Evolutionary conservation across 345 rosid species (phyloP), one percentile per base, ranked within the genome.

Genomic region (Geranium brycei): DNA sequence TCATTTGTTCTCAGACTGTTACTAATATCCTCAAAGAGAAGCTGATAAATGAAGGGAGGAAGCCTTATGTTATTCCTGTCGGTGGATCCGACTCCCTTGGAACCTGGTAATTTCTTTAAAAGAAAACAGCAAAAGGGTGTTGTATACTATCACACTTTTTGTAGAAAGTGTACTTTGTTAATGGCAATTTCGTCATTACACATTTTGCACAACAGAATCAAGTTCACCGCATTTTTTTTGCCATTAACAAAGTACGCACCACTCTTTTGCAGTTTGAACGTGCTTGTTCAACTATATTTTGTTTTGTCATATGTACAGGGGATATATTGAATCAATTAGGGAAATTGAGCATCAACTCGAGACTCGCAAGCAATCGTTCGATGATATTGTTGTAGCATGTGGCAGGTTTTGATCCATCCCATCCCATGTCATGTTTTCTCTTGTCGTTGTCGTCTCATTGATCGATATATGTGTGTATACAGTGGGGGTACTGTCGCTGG

Each of bases 401-500:
- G 96, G 96, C 87, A 92, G 98, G 98, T 23, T 92, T 67, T 78
- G 16, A 63, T 72, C 73, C 66, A 58, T 67, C 64, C 60, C 11
- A 38, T 5, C 47, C 47, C 47, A 23, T 23, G 28, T 23, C 28
- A 23, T 23, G 28, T 23, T 23, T 23, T 23, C 53, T 8, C 53
- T 10, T 3, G 0, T 62, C 61, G 19, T 61, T 38, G 71, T 62
- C 30, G 19, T 55, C 68, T 62, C 32, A 17, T 64, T 77, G 59
- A 68, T 23, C 28, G 28, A 23, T 23, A 23, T 23, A 23, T 23
- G 28, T 23, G 28, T 23, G 28, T 65, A 68, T 75, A 10, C 66
- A 89, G 98, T 71, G 96, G 98, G 68, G 95, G 88, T 59, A 86
- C 98, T 23, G 71, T 84, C 78, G 96, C 96, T 63, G 98, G 98